These are phyloP conservation scores for Ilex asprella DNA, from an alignment of 257 asterid species.

Conservation along the genomic window DNA sequence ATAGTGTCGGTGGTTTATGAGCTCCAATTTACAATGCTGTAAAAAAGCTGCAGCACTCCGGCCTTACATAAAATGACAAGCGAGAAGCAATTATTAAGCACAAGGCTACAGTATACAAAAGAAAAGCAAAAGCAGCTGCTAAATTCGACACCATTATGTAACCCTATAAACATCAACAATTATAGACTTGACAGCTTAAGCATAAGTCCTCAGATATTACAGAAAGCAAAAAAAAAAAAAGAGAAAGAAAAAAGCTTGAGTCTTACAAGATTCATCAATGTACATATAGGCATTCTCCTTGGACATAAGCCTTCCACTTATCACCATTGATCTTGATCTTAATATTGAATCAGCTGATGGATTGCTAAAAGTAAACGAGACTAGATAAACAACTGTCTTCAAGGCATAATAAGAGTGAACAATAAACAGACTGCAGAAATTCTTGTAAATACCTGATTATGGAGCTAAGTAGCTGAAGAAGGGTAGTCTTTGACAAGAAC, in stretches of 20 bases:
- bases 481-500: conserved; percentile 65
- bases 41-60: not conserved
- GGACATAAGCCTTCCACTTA: conserved; percentile 86
- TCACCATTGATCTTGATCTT: conserved; percentile 90
- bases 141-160: no score
- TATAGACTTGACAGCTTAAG: no score
- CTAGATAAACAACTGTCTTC: not conserved
- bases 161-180: no score
- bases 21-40: not conserved
- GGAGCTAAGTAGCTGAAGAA: conserved; percentile 76
- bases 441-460: conserved; percentile 56
- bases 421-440: conserved; percentile 4
- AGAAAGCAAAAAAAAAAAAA: conserved; percentile 3
- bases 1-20: no score
- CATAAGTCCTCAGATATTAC: not conserved
- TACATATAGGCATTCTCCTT: conserved; percentile 65
- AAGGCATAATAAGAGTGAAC: conserved; percentile 1
- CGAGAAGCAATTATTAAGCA: not conserved
- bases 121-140: no score
- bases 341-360: conserved; percentile 63
- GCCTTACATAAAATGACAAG: not conserved
- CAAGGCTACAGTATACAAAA: not conserved
- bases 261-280: conserved; percentile 65
- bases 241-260: conserved; percentile 7
- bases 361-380: conserved; percentile 34